These are phyloP conservation scores for Acorus gramineus DNA, from an alignment of 106 monocot genomes.

Conservation along the genomic window DNA sequence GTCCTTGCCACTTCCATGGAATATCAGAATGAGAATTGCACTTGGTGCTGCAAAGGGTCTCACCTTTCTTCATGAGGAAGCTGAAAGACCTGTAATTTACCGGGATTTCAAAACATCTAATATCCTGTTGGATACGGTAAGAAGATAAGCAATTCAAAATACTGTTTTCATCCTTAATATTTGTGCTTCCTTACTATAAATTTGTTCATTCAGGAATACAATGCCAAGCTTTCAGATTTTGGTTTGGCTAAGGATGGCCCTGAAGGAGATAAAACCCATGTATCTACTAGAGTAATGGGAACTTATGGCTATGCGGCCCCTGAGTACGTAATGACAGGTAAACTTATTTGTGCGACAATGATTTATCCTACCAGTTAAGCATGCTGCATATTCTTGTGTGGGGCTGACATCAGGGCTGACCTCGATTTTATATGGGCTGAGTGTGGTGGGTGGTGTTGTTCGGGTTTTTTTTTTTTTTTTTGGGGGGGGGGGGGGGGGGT, in stretches of 20 bases:
- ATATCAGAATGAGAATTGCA: slow-evolving; percentile 34
- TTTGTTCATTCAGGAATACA: slow-evolving; percentile 27
- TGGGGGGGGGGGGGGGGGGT: too few relatives aligned
- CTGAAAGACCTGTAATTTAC: slow-evolving; percentile 43
- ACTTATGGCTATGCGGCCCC: slow-evolving; percentile 42
- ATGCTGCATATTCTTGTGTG: too few relatives aligned
- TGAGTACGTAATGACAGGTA: slow-evolving; percentile 56
- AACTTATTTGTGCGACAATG: background rate
- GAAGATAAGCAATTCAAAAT: background rate
- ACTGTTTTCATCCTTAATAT: background rate
- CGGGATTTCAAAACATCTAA: slow-evolving; percentile 44
- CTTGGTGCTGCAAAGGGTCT: slow-evolving; percentile 43
- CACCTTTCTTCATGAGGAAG: slow-evolving; percentile 44
- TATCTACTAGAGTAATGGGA: slow-evolving; percentile 42
- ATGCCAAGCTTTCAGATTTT: slow-evolving; percentile 46
- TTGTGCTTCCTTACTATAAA: background rate
- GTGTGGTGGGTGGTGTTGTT: too few relatives aligned
- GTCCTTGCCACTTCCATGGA: slow-evolving; percentile 33
- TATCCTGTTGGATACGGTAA: slow-evolving; percentile 37
- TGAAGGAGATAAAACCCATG: slow-evolving; percentile 45
- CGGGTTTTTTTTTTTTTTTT: too few relatives aligned
- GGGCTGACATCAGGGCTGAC: too few relatives aligned
- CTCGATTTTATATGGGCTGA: too few relatives aligned
- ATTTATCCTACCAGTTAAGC: too few relatives aligned
- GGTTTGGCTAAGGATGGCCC: slow-evolving; percentile 45